Evolutionary conservation across 2,329 filamentous ascomycete genomes (phyloP), one percentile per base, ranked within the genome.

Genomic region (Daldinia eschscholtzii): DNA sequence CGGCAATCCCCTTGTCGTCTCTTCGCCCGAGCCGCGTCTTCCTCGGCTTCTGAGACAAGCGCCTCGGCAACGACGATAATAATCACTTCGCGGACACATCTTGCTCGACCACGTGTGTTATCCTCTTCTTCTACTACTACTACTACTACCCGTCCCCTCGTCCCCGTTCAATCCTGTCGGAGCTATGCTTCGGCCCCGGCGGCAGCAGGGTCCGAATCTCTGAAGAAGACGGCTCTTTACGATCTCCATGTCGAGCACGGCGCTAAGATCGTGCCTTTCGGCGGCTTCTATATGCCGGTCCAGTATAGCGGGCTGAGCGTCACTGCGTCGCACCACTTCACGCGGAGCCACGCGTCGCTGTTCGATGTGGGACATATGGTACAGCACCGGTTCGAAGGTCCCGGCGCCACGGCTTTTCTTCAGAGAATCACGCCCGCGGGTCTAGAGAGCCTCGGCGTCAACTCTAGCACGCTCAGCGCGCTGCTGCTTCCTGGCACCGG

Each of bases 301-400:
- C 92, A 96, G 80, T 99, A 98, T 83, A 82, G 86, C 37, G 88
- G 90, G 72, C 86, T 92, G 72, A 91, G 91, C 74, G 91, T 98
- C 71, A 86, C 88, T 73, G 92, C 94, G 68, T 97, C 93, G 59
- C 96, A 98, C 84, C 87, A 90, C 75, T 98, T 95, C 87, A 98
- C 96, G 15, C 90, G 96, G 61, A 87, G 89, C 75, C 92, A 94
- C 81, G 92, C 93, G 65, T 97, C 94, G 71, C 83, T 99, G 71
- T 99, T 99, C 78, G 96, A 99, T 81, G 96, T 98, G 61, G 92
- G 92, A 79, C 96, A 98, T 83, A 98, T 98, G 95, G 94, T 91
- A 70, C 94, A 97, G 83, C 94, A 97, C 80, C 87, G 90, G 73
- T 89, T 99, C 78, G 88, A 88, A 58, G 96, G 96, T 0, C 89